Evolutionary conservation across 2,329 filamentous ascomycete species (phyloP), one percentile per base, ranked within the genome.

Genomic region (Trichoderma harzianum): DNA sequence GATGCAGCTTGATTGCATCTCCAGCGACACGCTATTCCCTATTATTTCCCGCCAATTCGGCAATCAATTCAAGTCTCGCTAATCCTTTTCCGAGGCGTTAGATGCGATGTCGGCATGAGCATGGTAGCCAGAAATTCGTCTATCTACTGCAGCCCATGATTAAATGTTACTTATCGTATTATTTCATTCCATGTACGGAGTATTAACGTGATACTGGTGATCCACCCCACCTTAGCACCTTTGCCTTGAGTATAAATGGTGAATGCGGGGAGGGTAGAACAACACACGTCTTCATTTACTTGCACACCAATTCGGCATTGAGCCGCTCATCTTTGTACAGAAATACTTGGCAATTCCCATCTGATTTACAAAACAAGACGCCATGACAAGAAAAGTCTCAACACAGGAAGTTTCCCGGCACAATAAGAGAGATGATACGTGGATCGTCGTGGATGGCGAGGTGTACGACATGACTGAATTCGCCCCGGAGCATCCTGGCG

Each of bases 401-500:
- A 28, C 67, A 21, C 10, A 5, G 18, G 67, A 62, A 21, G 43
- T 69, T 28, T 1, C 8, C n/a, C 67, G 39, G 28, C 67, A 69
- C n/a, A 62, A 69, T 8, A 61, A 62, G 28, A 21, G 16, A 18
- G 67, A 28, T 6, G 57, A 69, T 21, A 7, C 51, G 32, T 69
- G 67, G 67, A 69, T 53, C 61, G 67, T 69, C 5, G 67, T 69
- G n/a, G 39, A 69, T 11, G 67, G 67, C 43, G 57, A 69, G 39
- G 67, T 69, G 6, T 69, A 69, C 8, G 57, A 69, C 18, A 69
- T 69, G 30, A 69, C 67, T 53, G 21, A 62, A 39, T 69, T 69
- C 39, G 57, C 67, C 36, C 57, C 57, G 11, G 67, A 69, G 36
- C 67, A 69, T 21, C 67, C 67, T 10, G 67, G 67, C 10, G 67